A percentile compares a stretch with the other conserved stretches of the same genome.
phyloP scores from a whole-genome alignment of 345 rosid genomes.

The Ceriops decandra region DNA sequence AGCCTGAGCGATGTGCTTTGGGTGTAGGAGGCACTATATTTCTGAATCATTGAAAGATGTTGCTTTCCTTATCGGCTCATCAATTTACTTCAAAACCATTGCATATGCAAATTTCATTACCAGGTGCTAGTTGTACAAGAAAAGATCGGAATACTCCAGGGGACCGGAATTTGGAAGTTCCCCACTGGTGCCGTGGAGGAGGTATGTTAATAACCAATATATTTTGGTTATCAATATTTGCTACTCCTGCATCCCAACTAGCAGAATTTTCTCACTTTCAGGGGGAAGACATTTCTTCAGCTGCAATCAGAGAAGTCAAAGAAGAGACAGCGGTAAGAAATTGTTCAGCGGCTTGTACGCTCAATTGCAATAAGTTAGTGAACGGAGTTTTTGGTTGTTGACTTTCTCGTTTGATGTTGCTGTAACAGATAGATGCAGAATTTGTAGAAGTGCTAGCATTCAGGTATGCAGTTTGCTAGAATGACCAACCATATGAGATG shows the following conservation, averaged over 20 bases:
- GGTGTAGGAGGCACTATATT: background rate
- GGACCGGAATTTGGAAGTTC: conserved; percentile 73
- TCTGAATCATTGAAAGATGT: background rate
- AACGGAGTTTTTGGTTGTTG: background rate
- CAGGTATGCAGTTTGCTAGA: conserved; percentile 44
- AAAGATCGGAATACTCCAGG: conserved; percentile 51
- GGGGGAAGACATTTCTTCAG: conserved; percentile 78
- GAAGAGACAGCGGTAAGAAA: conserved; percentile 89
- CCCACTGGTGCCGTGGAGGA: conserved; percentile 82
- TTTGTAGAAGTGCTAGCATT: conserved; percentile 73
- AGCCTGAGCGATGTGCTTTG: background rate
- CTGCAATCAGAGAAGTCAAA: conserved; percentile 84
- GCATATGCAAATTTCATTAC: conserved; percentile 3
- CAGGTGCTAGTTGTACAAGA: conserved; percentile 86
- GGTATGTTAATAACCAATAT: conserved; percentile 31
- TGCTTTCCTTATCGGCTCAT: background rate
- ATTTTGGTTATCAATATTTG: background rate
- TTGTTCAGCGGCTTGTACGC: background rate
- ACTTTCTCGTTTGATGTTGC: background rate
- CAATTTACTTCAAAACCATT: background rate
- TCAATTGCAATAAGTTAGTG: background rate
- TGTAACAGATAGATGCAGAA: conserved; percentile 70
- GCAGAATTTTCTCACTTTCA: conserved; percentile 22
- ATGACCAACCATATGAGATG: background rate
- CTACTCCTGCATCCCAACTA: background rate